Conservation (phyloP, 2,329 filamentous ascomycete species). For the Dactylellina haptotyla region DNA sequence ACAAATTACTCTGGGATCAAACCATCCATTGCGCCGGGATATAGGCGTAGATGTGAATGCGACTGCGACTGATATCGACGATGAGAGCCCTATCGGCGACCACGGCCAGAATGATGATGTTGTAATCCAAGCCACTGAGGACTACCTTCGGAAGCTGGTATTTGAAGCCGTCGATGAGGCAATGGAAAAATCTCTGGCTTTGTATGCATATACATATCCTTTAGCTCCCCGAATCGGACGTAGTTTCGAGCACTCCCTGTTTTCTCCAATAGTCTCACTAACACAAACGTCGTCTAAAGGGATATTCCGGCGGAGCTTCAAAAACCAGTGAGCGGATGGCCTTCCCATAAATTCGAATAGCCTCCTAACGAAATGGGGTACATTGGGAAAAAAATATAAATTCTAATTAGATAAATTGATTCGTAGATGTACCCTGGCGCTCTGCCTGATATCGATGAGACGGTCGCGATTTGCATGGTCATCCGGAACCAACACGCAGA, state of each 20-base stretch:
- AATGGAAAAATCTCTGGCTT: background rate
- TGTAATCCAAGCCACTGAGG: background rate
- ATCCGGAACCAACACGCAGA: slow-evolving; percentile 56
- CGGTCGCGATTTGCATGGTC: slow-evolving; percentile 57
- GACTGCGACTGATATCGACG: background rate
- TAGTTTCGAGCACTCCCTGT: too few species aligned
- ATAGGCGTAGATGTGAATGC: background rate
- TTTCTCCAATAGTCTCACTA: too few species aligned
- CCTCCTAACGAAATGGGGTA: too few species aligned
- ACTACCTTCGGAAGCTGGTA: background rate
- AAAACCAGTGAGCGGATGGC: too few species aligned
- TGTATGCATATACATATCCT: background rate
- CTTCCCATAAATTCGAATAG: too few species aligned
- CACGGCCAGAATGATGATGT: too few species aligned
- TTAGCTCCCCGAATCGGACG: too few species aligned
- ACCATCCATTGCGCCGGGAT: background rate
- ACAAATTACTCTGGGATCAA: background rate
- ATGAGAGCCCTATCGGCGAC: background rate
- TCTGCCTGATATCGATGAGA: slow-evolving; percentile 41
- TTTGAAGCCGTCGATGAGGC: slow-evolving; percentile 6
- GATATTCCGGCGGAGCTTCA: too few species aligned
- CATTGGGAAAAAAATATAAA: too few species aligned
- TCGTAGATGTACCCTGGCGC: slow-evolving; percentile 1
- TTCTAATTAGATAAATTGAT: too few species aligned
- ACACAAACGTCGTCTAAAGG: too few species aligned